Conservation (phyloP, 495 filamentous ascomycete genomes). For the Neurospora discreta region DNA sequence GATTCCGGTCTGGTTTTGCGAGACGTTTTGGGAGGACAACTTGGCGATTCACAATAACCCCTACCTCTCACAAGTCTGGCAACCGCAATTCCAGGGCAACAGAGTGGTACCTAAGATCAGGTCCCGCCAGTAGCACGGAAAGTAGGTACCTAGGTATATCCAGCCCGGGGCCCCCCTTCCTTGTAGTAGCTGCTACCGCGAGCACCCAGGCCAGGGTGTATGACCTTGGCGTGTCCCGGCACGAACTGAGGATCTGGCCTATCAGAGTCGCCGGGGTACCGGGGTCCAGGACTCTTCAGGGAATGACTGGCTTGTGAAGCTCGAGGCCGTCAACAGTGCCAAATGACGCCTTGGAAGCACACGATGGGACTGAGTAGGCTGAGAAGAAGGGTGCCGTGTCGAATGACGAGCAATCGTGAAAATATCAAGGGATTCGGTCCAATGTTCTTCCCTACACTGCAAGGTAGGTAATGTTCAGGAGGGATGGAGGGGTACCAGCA, state of each 20-base stretch:
- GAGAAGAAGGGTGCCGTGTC: neutral
- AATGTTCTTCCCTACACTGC: neutral
- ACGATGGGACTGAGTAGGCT: neutral
- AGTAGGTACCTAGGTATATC: neutral
- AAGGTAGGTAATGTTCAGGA: neutral
- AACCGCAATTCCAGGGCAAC: neutral
- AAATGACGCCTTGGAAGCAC: neutral
- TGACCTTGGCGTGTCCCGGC: neutral
- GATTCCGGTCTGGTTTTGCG: slow-evolving; percentile 10
- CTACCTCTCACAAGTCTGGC: neutral
- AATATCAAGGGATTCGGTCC: neutral
- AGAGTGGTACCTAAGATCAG: neutral
- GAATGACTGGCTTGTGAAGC: neutral
- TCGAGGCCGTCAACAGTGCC: neutral
- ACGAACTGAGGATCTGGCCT: neutral
- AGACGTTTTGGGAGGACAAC: slow-evolving; percentile 16
- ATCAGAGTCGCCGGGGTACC: neutral
- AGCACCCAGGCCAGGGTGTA: neutral
- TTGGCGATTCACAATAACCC: slow-evolving; percentile 12
- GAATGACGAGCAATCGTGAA: neutral
- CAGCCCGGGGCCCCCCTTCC: neutral
- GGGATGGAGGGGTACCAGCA: neutral
- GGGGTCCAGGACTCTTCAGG: neutral
- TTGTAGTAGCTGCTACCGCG: neutral
- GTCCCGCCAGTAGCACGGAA: neutral